Percentiles rank a stretch among this genome's conserved stretches.
Conservation (phyloP, 2,329 filamentous ascomycete species). For the Pseudopyrenochaeta lycopersici region DNA sequence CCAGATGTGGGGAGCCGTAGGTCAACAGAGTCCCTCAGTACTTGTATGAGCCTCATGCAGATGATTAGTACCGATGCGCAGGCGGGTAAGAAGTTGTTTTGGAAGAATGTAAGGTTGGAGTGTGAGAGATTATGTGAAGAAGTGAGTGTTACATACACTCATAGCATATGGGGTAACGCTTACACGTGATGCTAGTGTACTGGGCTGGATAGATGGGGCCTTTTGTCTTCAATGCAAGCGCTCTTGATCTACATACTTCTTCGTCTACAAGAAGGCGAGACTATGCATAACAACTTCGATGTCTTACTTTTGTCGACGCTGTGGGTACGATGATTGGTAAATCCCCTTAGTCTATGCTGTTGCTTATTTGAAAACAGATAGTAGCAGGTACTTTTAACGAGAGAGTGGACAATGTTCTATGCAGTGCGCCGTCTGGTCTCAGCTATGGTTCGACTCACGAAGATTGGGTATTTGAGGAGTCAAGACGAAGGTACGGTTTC, state of each 20-base stretch:
- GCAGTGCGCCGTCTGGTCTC: background rate
- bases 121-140: constrained; percentile 52
- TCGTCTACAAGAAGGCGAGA: constrained; percentile 56
- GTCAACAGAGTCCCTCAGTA: constrained; percentile 50
- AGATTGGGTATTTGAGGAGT: constrained; percentile 56
- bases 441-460: constrained; percentile 44
- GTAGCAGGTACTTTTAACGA: constrained; percentile 11
- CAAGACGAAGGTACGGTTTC: constrained; percentile 42
- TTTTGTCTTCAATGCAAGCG: constrained; percentile 56
- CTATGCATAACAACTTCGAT: constrained; percentile 55
- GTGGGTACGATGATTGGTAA: constrained; percentile 34
- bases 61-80: constrained; percentile 48
- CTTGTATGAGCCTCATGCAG: constrained; percentile 54
- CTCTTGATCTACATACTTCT: constrained; percentile 56
- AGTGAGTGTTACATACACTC: constrained; percentile 34
- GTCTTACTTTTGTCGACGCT: constrained; percentile 47
- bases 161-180: background rate
- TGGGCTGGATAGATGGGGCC: constrained; percentile 48
- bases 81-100: constrained; percentile 54
- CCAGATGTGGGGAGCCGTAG: constrained; percentile 19
- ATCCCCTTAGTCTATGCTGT: background rate
- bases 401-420: background rate
- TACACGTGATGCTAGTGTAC: constrained; percentile 29
- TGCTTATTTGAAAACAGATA: background rate
- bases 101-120: constrained; percentile 56